phyloP scores from a whole-genome alignment of 2,329 filamentous ascomycete species.

The Diaporthe batatas region DNA sequence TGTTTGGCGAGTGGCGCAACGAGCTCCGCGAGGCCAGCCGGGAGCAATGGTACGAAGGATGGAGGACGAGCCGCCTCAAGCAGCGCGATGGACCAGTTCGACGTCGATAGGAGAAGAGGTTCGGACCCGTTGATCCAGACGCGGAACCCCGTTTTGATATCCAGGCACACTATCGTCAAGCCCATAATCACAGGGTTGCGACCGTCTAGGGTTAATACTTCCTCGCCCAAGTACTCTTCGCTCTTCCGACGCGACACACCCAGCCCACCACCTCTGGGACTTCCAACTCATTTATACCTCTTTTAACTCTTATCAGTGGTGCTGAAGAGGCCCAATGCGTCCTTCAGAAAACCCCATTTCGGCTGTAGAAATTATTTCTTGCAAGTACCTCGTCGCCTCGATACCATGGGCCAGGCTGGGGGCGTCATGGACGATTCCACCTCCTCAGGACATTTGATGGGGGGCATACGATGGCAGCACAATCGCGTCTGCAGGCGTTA shows the following conservation, averaged over 20 bases:
- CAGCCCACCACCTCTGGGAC: background rate
- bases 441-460: conserved; percentile 18
- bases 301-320: background rate
- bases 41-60: conserved; percentile 95
- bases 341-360: background rate
- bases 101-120: conserved; percentile 51
- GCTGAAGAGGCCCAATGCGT: background rate
- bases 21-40: conserved; percentile 92
- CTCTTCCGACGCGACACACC: background rate
- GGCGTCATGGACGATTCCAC: conserved; percentile 6
- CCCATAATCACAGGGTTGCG: conserved; percentile 19
- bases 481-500: conserved; percentile 6
- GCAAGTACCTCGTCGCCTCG: conserved; percentile 11
- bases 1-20: conserved; percentile 93
- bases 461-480: conserved; percentile 9
- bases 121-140: conserved; percentile 34
- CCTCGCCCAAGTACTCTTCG: conserved; percentile 20
- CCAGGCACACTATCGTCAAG: conserved; percentile 17
- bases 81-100: conserved; percentile 59
- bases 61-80: conserved; percentile 82
- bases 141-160: conserved; percentile 9
- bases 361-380: conserved; percentile 20
- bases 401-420: conserved; percentile 5
- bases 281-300: background rate
- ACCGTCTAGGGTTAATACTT: conserved; percentile 20